Base-by-base conservation (phyloP, 768 basidiomycete species). In the Pisolithus marmoratus region DNA sequence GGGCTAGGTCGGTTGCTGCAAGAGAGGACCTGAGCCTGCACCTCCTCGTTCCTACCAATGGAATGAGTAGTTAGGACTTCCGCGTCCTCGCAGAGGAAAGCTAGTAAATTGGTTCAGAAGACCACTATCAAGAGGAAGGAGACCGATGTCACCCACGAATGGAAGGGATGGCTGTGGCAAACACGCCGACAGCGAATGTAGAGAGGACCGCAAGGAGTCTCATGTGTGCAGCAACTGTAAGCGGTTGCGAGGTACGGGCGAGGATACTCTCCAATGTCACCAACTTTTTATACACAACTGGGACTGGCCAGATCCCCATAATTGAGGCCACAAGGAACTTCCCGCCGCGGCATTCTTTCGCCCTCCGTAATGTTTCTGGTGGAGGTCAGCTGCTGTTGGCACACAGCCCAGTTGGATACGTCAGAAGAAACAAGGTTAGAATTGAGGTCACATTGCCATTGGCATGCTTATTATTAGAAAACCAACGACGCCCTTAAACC, bases 41-140 rank as follows among this genome's bases (percentile, higher is more conserved):
- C 78, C 48, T 78, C 68, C 48, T 67, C 68, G 55, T 73, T 64
- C 57, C 69, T 59, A 26, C 76, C 76, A 50, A 77, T 75, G 57
- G 61, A 74, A 1, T 56, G 38, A 22, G 54, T 42, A n/a, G 41
- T 46, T 17, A 55, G 29, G 23, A 52, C 34, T 17, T 38, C 7
- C 46, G 46, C 40, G 43, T 55, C 37, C 36, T 48, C 29, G 42
- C 48, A 55, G 8, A 42, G 40, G 50, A 51, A 51, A 2, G 34
- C 52, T 54, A 24, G 41, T 14, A 36, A 22, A 31, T 22, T 20
- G 8, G 8, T 36, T 41, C 40, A 41, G 40, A 41, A 14, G n/a
- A 22, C 8, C 34, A 15, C 2, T 14, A 2, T 41, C 40, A 2
- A 41, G 5, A 41, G 40, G 14, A 12, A 19, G 20, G 8, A n/a